Conservation (phyloP, 2,329 filamentous ascomycete genomes). For the Diaporthe batatas region DNA sequence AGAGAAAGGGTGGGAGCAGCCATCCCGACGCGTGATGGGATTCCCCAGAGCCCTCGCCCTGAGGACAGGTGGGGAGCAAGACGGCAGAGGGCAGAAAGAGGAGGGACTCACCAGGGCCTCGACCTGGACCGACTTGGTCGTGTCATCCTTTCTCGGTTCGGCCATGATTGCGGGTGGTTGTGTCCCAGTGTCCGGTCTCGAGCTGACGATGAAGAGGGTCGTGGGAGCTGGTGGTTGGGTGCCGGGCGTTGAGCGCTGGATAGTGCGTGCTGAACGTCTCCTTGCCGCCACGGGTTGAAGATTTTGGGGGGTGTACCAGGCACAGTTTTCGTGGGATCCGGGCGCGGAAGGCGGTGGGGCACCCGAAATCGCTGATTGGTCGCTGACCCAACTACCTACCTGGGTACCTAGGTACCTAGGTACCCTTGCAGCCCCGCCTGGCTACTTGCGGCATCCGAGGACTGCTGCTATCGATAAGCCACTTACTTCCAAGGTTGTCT, state of each 20-base stretch:
- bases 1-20: constrained; percentile 41
- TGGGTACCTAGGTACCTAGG: no score
- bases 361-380: constrained; percentile 17
- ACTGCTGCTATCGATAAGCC: neutral
- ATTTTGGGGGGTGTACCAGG: constrained; percentile 29
- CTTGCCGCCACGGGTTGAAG: constrained; percentile 28
- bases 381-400: no score
- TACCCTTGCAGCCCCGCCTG: constrained; percentile 9
- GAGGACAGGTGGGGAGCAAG: constrained; percentile 13
- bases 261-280: neutral
- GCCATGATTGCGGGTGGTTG: constrained; percentile 63
- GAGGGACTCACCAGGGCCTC: constrained; percentile 83
- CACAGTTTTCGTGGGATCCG: constrained; percentile 38
- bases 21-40: neutral
- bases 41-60: neutral
- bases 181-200: neutral
- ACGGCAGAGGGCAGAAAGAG: neutral
- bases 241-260: neutral
- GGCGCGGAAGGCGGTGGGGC: constrained; percentile 35
- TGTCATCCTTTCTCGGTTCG: constrained; percentile 73
- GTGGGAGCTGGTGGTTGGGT: constrained; percentile 3
- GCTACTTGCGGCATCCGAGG: neutral
- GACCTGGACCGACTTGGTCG: constrained; percentile 90
- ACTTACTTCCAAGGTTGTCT: no score
- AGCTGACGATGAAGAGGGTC: constrained; percentile 37